phyloP scores from a whole-genome alignment of 2,329 filamentous ascomycete genomes.

The Colletotrichum sp. region DNA sequence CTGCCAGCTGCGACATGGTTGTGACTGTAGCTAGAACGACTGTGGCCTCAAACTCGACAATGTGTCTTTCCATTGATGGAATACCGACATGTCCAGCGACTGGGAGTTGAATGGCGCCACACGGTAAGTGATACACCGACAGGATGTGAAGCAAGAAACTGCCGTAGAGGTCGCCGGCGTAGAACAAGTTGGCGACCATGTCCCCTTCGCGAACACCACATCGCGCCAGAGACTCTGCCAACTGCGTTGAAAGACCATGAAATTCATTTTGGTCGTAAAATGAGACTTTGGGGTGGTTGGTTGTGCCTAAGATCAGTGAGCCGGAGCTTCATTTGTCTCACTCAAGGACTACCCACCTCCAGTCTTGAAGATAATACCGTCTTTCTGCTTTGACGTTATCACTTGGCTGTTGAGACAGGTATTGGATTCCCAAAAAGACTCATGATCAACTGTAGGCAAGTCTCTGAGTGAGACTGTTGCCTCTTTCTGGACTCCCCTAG shows the following conservation, averaged over 20 bases:
- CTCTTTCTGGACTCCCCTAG: neutral
- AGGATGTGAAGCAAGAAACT: slow-evolving; percentile 14
- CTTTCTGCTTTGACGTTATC: slow-evolving; percentile 8
- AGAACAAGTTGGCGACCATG: slow-evolving; percentile 14
- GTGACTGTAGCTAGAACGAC: slow-evolving; percentile 11
- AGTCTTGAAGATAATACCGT: slow-evolving; percentile 13
- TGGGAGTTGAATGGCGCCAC: slow-evolving; percentile 6
- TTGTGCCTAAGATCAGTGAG: neutral
- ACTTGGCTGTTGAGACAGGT: slow-evolving; percentile 11
- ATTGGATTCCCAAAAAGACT: slow-evolving; percentile 11
- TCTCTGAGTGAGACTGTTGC: neutral
- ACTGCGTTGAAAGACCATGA: neutral
- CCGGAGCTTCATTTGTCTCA: neutral
- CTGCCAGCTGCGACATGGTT: slow-evolving; percentile 7
- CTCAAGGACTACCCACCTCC: neutral
- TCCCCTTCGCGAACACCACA: slow-evolving; percentile 3
- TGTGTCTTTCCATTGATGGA: slow-evolving; percentile 13
- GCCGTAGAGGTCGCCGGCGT: slow-evolving; percentile 15
- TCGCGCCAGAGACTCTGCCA: slow-evolving; percentile 2
- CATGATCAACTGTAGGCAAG: neutral
- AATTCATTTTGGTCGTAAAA: slow-evolving; percentile 9
- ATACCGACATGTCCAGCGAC: slow-evolving; percentile 4
- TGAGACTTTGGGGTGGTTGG: slow-evolving; percentile 13
- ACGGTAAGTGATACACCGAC: slow-evolving; percentile 8
- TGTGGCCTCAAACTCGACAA: slow-evolving; percentile 5